Evolutionary conservation across 306 rosid species (phyloP), one percentile per base, ranked within the genome.

Genomic region (Senna siamea): DNA sequence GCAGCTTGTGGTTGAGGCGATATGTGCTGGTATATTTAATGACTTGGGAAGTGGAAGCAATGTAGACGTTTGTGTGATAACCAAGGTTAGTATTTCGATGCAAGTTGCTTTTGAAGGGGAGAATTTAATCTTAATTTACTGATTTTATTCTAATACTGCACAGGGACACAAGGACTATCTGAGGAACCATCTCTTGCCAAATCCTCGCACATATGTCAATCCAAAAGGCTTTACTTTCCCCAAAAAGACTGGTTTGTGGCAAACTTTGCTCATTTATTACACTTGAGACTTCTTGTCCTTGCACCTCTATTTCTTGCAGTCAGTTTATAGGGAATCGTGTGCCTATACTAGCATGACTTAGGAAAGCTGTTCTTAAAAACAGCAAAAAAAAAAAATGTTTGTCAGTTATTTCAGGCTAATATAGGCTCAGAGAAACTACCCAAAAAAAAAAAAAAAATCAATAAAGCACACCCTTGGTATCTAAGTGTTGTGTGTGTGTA

Each of bases 21-120:
- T 93, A 61, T 88, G 87, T 84, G 90, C 98, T 51, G 98, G 98
- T 64, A 89, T 93, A 47, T 93, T 91, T 61, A 93, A 93, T 75
- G 98, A 93, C 80, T 76, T 93, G 90, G 98, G 98, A 59, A 93
- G 96, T 82, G 98, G 98, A 79, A 91, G 96, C 81, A 91, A 93
- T 40, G 97, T 93, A 14, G 98, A 93, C 74, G 83, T 91, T 64
- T 93, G 98, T 80, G 96, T 93, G 20, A 91, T 93, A 73, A 93
- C 98, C 77, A 93, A 89, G 97, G 98, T 93, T 48, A 61, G 88
- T 78, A 17, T 63, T 57, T 81, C 69, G 41, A 70, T 44, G 7
- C 56, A 30, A 35, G 58, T 64, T 51, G 12, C 56, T 80, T 38
- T 68, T 26, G 65, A 62, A 40, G 9, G 18, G 63, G 70, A 59